phyloP scores from a whole-genome alignment of 2,329 filamentous ascomycete genomes.

The Ophiocordyceps camponoti-leonardi region DNA sequence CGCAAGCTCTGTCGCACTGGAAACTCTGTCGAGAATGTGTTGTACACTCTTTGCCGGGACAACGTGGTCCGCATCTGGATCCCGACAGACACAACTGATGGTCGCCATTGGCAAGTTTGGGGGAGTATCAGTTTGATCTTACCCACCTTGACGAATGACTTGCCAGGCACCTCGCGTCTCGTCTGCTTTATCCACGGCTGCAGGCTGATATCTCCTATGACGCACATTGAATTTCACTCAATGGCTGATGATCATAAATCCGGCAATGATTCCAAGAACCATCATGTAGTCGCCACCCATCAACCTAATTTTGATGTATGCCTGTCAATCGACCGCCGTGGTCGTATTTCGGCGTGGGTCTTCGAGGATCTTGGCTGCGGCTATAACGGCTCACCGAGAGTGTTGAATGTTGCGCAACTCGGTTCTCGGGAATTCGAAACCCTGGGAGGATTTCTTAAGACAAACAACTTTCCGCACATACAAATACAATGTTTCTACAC shows the following conservation, averaged over 20 bases:
- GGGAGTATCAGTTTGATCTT: constrained; percentile 59
- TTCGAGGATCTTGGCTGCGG: constrained; percentile 71
- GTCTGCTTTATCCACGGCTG: constrained; percentile 70
- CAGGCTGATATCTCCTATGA: constrained; percentile 62
- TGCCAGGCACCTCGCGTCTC: constrained; percentile 7
- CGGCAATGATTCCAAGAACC: constrained; percentile 59
- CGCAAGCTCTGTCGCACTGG: constrained; percentile 59
- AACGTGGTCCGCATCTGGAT: constrained; percentile 72
- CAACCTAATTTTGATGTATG: constrained; percentile 77
- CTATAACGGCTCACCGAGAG: constrained; percentile 42
- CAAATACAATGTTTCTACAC: constrained; percentile 62
- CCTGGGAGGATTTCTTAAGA: constrained; percentile 14
- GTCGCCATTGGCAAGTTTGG: constrained; percentile 64
- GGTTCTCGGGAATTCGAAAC: constrained; percentile 37
- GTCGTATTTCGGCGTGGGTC: constrained; percentile 83
- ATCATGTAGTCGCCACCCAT: constrained; percentile 73
- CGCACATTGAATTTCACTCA: constrained; percentile 50
- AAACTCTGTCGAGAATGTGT: constrained; percentile 66
- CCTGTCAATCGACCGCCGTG: constrained; percentile 65
- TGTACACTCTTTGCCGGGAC: constrained; percentile 81
- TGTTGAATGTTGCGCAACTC: constrained; percentile 78
- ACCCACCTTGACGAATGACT: constrained; percentile 20
- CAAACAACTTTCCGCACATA: constrained; percentile 26
- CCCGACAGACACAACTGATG: constrained; percentile 51
- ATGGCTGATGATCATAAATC: constrained; percentile 36